Conservation (phyloP, 345 rosid genomes). For the Sisymbrium irio region DNA sequence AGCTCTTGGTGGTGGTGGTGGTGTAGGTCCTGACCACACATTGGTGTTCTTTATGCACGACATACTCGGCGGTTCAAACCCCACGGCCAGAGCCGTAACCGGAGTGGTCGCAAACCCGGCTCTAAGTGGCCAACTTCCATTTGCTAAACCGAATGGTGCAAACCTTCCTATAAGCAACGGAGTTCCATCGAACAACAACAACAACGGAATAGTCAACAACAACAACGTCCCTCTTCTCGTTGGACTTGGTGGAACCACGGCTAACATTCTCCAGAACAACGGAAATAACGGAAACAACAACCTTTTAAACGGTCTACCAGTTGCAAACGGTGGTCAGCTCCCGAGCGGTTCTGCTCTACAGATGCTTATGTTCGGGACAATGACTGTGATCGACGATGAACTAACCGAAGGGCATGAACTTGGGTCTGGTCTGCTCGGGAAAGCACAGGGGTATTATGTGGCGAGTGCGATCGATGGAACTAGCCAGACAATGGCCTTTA, state of each 20-base stretch:
- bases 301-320: slow-evolving; percentile 42
- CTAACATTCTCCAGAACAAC: slow-evolving; percentile 46
- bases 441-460: slow-evolving; percentile 82
- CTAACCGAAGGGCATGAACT: slow-evolving; percentile 69
- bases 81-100: slow-evolving; percentile 67
- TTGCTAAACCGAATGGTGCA: slow-evolving; percentile 82
- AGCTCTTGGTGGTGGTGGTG: slow-evolving; percentile 28
- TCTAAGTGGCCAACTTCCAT: slow-evolving; percentile 68
- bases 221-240: slow-evolving; percentile 80
- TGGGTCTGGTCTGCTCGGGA: slow-evolving; percentile 65
- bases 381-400: slow-evolving; percentile 80
- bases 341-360: slow-evolving; percentile 53
- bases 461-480: slow-evolving; percentile 77
- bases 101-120: slow-evolving; percentile 72
- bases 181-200: slow-evolving; percentile 56
- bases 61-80: slow-evolving; percentile 73
- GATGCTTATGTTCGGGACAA: slow-evolving; percentile 78
- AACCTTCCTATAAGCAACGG: slow-evolving; percentile 68
- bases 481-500: slow-evolving; percentile 77
- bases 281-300: slow-evolving; percentile 44
- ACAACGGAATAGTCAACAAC: slow-evolving; percentile 66
- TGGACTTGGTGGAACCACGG: slow-evolving; percentile 68
- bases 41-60: slow-evolving; percentile 79
- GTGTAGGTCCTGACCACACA: slow-evolving; percentile 30
- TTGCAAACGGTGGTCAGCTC: slow-evolving; percentile 51